A percentile compares a stretch with the other conserved stretches of the same genome.
Evolutionary conservation across 1,139 yeast species (phyloP).

Genomic region (Lodderomyces margitis): DNA sequence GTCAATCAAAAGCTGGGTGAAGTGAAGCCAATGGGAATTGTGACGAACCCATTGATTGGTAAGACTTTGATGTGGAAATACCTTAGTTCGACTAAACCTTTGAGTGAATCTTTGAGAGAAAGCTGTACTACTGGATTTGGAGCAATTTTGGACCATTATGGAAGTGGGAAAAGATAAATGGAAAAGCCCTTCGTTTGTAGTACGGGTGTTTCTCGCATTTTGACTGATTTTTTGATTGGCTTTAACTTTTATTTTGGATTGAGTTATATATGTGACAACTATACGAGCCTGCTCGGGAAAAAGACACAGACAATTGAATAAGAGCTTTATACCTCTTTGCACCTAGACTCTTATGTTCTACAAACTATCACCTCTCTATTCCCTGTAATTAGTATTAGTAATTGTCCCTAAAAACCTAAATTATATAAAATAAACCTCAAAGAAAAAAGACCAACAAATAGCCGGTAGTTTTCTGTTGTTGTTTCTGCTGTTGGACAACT

Average conservation of each 20-base stretch:
- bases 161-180: background rate
- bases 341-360: no score
- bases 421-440: no score
- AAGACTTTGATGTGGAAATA: conserved; percentile 59
- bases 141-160: conserved; percentile 5
- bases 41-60: conserved; percentile 48
- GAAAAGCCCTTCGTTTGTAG: no score
- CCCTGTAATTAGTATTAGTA: background rate
- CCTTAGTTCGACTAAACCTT: conserved; percentile 59
- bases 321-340: no score
- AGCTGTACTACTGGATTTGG: conserved; percentile 25
- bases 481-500: background rate
- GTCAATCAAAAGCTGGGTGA: conserved; percentile 38
- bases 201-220: no score
- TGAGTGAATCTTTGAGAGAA: conserved; percentile 41
- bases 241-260: no score
- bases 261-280: no score
- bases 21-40: conserved; percentile 17
- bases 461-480: background rate
- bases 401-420: background rate
- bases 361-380: no score
- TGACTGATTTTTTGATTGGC: no score
- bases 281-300: no score
- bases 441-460: no score
- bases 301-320: no score